Conservation (phyloP, 129 eudicot species). For the Dittrichia graveolens region DNA sequence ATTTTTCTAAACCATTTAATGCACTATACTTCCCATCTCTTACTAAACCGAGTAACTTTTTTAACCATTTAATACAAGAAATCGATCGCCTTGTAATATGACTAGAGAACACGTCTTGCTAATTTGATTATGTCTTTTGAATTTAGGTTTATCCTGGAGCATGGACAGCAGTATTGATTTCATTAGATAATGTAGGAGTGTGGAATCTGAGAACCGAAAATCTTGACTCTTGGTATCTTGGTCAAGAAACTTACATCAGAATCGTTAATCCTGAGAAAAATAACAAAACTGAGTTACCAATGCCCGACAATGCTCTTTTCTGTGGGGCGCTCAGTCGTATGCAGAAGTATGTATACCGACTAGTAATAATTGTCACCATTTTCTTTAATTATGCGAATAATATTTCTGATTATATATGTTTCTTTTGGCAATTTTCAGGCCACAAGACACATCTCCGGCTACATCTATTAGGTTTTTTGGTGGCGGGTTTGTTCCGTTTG, state of each 20-base stretch:
- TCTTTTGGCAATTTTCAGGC: slow-evolving; percentile 43
- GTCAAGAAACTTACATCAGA: slow-evolving; percentile 85
- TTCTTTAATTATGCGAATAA: not conserved
- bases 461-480: slow-evolving; percentile 37
- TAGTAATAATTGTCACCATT: not conserved
- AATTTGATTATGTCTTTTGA: not conserved
- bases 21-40: not conserved
- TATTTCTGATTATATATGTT: not conserved
- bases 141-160: slow-evolving; percentile 86
- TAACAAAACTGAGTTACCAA: slow-evolving; percentile 80
- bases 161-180: slow-evolving; percentile 84
- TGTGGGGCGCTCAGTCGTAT: slow-evolving; percentile 65
- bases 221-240: slow-evolving; percentile 93
- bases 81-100: not conserved
- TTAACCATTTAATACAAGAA: not conserved
- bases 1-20: not conserved
- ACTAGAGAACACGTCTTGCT: not conserved
- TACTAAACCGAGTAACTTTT: not conserved
- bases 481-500: slow-evolving; percentile 28
- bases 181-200: slow-evolving; percentile 85
- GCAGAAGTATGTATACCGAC: slow-evolving; percentile 58
- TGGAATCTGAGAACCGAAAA: slow-evolving; percentile 93
- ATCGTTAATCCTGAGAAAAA: slow-evolving; percentile 72
- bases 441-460: slow-evolving; percentile 56
- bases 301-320: slow-evolving; percentile 76